These are phyloP conservation scores for Crotalaria pallida DNA, from an alignment of 306 rosid genomes.

Conservation along the genomic window DNA sequence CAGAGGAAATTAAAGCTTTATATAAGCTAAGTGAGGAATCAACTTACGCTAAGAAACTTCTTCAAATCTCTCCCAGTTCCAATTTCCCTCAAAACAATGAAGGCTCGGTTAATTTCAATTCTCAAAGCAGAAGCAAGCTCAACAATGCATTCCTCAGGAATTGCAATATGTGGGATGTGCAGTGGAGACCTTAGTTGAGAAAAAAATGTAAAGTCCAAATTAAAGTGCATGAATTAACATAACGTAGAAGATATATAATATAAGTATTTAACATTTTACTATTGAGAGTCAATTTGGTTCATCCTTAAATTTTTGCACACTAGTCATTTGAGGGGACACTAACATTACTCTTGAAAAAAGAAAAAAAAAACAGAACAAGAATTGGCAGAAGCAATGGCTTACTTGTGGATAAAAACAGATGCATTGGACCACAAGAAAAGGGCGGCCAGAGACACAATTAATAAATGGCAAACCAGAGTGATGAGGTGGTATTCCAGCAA, in stretches of 20 bases:
- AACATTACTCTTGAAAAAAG: background rate
- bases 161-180: constrained; percentile 47
- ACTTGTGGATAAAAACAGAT: constrained; percentile 72
- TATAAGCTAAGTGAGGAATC: constrained; percentile 4
- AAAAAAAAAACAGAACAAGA: background rate
- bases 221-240: constrained; percentile 11
- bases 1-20: background rate
- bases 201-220: constrained; percentile 19
- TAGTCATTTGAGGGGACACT: background rate
- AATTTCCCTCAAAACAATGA: constrained; percentile 46
- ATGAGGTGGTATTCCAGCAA: constrained; percentile 62
- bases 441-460: constrained; percentile 45
- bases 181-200: constrained; percentile 55
- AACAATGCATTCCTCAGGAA: constrained; percentile 48
- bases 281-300: background rate
- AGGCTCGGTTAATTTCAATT: constrained; percentile 45
- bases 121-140: constrained; percentile 46
- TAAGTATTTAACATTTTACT: background rate
- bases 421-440: constrained; percentile 73
- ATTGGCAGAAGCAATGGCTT: constrained; percentile 19
- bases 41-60: constrained; percentile 60
- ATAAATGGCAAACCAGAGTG: constrained; percentile 61
- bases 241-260: background rate
- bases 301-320: background rate
- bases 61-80: constrained; percentile 70